phyloP scores from a whole-genome alignment of 2,329 filamentous ascomycete species.

The Aspergillus sp. region DNA sequence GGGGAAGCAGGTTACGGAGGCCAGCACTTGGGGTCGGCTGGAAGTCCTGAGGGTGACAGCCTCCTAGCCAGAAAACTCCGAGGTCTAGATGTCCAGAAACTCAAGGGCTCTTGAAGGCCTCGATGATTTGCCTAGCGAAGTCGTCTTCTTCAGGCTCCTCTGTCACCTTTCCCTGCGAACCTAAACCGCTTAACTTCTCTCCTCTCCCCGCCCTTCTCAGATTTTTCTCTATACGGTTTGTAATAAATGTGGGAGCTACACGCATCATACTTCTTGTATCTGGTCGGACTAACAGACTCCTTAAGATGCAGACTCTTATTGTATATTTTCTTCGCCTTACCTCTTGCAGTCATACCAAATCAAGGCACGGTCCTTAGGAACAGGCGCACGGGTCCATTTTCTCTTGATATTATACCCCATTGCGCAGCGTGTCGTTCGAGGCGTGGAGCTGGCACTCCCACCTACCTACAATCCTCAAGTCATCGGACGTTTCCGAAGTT shows the following conservation, averaged over 20 bases:
- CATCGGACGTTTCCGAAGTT: neutral
- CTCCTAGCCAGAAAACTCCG: conserved; percentile 72
- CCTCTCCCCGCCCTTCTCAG: neutral
- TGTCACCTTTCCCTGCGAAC: neutral
- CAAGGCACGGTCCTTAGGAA: neutral
- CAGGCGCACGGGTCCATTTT: conserved; percentile 13
- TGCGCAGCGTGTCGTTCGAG: neutral
- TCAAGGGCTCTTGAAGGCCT: conserved; percentile 1
- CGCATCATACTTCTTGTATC: neutral
- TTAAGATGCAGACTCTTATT: conserved; percentile 17
- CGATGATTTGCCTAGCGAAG: neutral
- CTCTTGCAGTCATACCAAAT: neutral
- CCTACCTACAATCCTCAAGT: neutral
- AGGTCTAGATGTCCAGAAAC: conserved; percentile 59
- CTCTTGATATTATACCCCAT: conserved; percentile 2
- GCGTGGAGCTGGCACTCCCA: neutral
- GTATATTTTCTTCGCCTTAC: neutral
- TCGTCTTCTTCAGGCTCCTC: too few relatives aligned
- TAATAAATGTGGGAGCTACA: neutral
- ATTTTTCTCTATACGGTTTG: neutral
- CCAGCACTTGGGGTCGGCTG: conserved; percentile 53
- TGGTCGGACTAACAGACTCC: conserved; percentile 8
- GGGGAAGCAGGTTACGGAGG: conserved; percentile 68
- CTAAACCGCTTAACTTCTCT: conserved; percentile 4
- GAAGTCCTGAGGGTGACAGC: conserved; percentile 61